These are phyloP conservation scores for Sapria himalayana DNA, from an alignment of 345 rosid species.

Conservation along the genomic window DNA sequence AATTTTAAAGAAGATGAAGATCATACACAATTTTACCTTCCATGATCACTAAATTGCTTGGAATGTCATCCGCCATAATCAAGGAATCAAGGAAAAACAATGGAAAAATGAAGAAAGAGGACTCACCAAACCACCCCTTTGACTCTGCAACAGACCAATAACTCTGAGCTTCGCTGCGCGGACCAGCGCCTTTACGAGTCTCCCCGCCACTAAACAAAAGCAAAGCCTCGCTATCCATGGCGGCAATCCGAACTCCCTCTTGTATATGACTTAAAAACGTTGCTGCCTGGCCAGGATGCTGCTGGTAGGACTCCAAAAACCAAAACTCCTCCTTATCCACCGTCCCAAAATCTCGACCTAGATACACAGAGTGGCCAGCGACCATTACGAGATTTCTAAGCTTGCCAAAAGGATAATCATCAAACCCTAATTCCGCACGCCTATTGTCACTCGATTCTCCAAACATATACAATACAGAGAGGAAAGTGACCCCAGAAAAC, in stretches of 20 bases:
- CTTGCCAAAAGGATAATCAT: slow-evolving; percentile 37
- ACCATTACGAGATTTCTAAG: slow-evolving; percentile 84
- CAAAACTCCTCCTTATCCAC: slow-evolving; percentile 75
- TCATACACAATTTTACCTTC: too few relatives aligned
- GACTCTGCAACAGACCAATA: slow-evolving; percentile 94
- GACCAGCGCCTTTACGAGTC: slow-evolving; percentile 89
- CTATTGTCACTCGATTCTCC: slow-evolving; percentile 21
- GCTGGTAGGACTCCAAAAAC: slow-evolving; percentile 90
- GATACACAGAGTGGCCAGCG: slow-evolving; percentile 89
- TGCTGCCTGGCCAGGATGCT: slow-evolving; percentile 81
- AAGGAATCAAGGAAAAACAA: too few relatives aligned
- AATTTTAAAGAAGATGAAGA: too few relatives aligned
- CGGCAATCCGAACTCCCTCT: slow-evolving; percentile 44
- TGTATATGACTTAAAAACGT: slow-evolving; percentile 69
- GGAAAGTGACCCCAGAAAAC: slow-evolving; percentile 40
- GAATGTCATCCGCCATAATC: too few relatives aligned
- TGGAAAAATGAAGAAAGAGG: slow-evolving; percentile 4
- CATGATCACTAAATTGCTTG: too few relatives aligned
- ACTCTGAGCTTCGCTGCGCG: slow-evolving; percentile 96
- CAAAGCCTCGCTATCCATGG: slow-evolving; percentile 46
- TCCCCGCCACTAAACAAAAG: slow-evolving; percentile 95
- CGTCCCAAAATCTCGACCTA: slow-evolving; percentile 56
- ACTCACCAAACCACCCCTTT: slow-evolving; percentile 90
- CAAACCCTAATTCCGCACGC: slow-evolving; percentile 14
- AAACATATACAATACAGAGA: slow-evolving; percentile 29